Percentiles rank a stretch among this genome's conserved stretches.
Conservation (phyloP, 2,329 filamentous ascomycete species). For the Podosphaera fusca region DNA sequence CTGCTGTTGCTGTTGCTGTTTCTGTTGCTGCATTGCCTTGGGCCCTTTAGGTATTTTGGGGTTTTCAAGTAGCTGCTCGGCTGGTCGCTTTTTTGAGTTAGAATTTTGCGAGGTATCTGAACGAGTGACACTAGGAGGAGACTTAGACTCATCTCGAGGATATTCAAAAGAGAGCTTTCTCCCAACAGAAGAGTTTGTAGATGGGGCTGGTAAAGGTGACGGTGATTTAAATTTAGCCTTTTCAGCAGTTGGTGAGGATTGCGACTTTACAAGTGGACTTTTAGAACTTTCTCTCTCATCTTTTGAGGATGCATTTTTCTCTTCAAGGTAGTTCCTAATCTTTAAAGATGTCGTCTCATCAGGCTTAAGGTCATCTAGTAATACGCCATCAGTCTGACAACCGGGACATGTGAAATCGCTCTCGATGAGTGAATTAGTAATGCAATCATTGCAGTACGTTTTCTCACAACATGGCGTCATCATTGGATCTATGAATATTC, state of each 20-base stretch:
- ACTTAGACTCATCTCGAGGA: slow-evolving; percentile 9
- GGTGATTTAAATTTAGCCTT: slow-evolving; percentile 17
- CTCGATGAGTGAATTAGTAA: slow-evolving; percentile 95
- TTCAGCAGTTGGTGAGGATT: slow-evolving; percentile 14
- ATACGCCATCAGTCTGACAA: slow-evolving; percentile 72
- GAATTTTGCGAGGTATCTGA: slow-evolving; percentile 39
- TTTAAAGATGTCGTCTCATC: slow-evolving; percentile 60
- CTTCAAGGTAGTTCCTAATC: slow-evolving; percentile 51
- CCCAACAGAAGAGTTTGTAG: slow-evolving; percentile 12
- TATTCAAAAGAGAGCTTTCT: slow-evolving; percentile 8
- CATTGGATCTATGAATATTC: slow-evolving; percentile 94
- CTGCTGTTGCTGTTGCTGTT: slow-evolving; percentile 19
- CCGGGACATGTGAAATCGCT: slow-evolving; percentile 90
- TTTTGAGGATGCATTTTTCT: slow-evolving; percentile 22
- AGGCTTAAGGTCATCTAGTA: slow-evolving; percentile 72
- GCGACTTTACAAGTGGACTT: slow-evolving; percentile 20
- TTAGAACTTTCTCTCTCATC: slow-evolving; percentile 24
- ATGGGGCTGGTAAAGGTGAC: slow-evolving; percentile 6
- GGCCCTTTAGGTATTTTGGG: slow-evolving; percentile 41
- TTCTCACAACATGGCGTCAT: slow-evolving; percentile 96
- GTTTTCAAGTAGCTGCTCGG: slow-evolving; percentile 46
- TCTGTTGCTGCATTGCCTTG: slow-evolving; percentile 35
- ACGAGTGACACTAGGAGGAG: slow-evolving; percentile 10
- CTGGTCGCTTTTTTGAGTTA: slow-evolving; percentile 59
- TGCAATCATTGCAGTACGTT: slow-evolving; percentile 99